Evolutionary conservation across 495 filamentous ascomycete genomes (phyloP).

Genomic region (Antarctomyces pellizariae): DNA sequence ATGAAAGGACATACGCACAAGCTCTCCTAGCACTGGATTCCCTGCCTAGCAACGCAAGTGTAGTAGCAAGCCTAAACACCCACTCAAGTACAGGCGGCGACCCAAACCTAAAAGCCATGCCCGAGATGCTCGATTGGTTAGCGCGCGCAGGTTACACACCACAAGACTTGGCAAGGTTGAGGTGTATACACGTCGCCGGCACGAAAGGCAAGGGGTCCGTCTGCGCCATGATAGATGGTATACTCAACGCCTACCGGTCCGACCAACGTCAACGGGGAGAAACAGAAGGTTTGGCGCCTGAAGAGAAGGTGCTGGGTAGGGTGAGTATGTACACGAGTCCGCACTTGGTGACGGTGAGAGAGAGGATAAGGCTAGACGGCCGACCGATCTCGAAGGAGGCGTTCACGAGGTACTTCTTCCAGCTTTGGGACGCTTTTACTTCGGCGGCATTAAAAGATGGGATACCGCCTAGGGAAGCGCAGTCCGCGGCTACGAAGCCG

Average conservation of each 20-base stretch:
- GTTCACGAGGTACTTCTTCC: constrained; percentile 40
- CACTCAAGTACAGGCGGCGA: no score
- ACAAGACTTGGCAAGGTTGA: constrained; percentile 11
- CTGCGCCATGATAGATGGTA: constrained; percentile 8
- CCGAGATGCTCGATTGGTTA: constrained; percentile 70
- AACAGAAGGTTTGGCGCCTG: background rate
- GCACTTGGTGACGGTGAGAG: constrained; percentile 33
- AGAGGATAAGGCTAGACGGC: constrained; percentile 39
- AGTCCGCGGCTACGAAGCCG: constrained; percentile 17
- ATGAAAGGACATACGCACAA: no score
- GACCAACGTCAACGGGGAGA: constrained; percentile 4
- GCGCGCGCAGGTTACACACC: constrained; percentile 43
- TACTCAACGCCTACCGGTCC: no score
- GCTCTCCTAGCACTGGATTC: no score
- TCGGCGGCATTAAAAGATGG: constrained; percentile 11
- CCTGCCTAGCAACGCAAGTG: no score
- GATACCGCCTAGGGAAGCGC: no score
- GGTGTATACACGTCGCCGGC: constrained; percentile 30
- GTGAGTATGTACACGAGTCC: constrained; percentile 47
- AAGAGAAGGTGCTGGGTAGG: constrained; percentile 9
- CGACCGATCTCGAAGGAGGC: constrained; percentile 21
- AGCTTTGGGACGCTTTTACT: constrained; percentile 36
- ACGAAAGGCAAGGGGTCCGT: constrained; percentile 38
- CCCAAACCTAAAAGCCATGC: constrained; percentile 54
- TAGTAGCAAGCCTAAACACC: no score